Conservation (phyloP, 768 basidiomycete species). For the Ephemerocybe angulata region DNA sequence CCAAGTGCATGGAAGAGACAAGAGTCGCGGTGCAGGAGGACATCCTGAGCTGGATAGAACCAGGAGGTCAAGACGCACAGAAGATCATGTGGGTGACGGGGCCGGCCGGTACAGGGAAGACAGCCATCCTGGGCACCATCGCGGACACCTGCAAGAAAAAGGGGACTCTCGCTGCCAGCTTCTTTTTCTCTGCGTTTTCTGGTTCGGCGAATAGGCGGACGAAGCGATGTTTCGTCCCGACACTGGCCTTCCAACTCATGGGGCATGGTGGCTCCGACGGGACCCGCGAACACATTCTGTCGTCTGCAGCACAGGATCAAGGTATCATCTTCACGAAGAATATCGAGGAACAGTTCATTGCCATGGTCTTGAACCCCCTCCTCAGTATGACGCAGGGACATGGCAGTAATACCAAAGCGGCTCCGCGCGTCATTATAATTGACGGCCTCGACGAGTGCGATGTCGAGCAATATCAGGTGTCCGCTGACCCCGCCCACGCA, state of each 20-base stretch:
- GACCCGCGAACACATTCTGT: conserved; percentile 4
- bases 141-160: conserved; percentile 16
- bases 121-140: conserved; percentile 24
- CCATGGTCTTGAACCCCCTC: conserved; percentile 16
- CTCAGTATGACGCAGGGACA: not conserved
- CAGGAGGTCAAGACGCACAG: not conserved
- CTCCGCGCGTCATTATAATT: conserved; percentile 14
- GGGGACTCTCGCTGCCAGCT: conserved; percentile 26
- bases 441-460: conserved; percentile 29
- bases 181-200: conserved; percentile 32
- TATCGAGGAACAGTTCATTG: conserved; percentile 13
- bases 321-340: conserved; percentile 15
- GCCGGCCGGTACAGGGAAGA: conserved; percentile 26
- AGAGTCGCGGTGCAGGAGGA: not conserved
- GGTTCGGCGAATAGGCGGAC: conserved; percentile 16
- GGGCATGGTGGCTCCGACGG: conserved; percentile 2
- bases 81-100: conserved; percentile 19
- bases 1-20: not conserved
- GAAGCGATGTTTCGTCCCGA: conserved; percentile 22
- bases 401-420: too few species aligned
- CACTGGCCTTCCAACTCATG: conserved; percentile 27
- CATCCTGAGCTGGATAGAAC: not conserved
- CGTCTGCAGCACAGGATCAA: conserved; percentile 12
- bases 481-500: not conserved
- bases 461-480: not conserved